These are phyloP conservation scores for Mycena capillaripes DNA, from an alignment of 768 basidiomycete genomes.

Conservation along the genomic window DNA sequence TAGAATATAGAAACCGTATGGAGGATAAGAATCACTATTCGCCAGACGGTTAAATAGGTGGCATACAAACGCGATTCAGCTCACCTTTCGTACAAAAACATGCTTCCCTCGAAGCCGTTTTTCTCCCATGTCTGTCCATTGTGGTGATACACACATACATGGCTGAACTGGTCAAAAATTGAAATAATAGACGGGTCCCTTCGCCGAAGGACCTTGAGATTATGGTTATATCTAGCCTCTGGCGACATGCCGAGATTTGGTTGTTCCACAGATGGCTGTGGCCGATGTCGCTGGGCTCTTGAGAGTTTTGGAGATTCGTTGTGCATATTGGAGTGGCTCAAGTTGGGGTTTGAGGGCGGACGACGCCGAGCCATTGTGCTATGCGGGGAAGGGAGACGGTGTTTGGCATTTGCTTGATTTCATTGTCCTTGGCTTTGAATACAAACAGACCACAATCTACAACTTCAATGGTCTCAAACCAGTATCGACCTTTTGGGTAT, in stretches of 20 bases:
- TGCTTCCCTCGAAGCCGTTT: slow-evolving; percentile 87
- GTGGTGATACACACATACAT: slow-evolving; percentile 86
- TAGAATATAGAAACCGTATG: slow-evolving; percentile 88
- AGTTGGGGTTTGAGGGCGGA: not conserved
- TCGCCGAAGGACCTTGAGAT: slow-evolving; percentile 84
- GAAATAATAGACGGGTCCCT: slow-evolving; percentile 84
- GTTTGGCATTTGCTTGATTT: not conserved
- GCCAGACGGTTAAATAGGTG: slow-evolving; percentile 31
- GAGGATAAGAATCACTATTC: slow-evolving; percentile 79
- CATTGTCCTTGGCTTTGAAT: not conserved
- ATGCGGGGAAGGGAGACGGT: not conserved
- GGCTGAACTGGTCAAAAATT: slow-evolving; percentile 90
- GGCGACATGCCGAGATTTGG: slow-evolving; percentile 70
- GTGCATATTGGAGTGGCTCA: slow-evolving; percentile 1
- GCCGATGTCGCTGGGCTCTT: slow-evolving; percentile 31
- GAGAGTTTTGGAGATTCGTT: slow-evolving; percentile 14
- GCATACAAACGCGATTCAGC: slow-evolving; percentile 41
- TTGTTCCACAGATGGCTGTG: slow-evolving; percentile 41
- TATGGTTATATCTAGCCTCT: slow-evolving; percentile 76
- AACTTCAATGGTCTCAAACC: no score
- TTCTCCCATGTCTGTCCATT: slow-evolving; percentile 86
- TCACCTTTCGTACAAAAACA: slow-evolving; percentile 91
- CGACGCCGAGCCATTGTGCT: slow-evolving; percentile 26
- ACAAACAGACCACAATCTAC: not conserved
- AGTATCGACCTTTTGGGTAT: no score